Evolutionary conservation across 1,284 basidiomycete species (phyloP), one percentile per base, ranked within the genome.

Genomic region (Sporisorium iseilematis-ciliati): DNA sequence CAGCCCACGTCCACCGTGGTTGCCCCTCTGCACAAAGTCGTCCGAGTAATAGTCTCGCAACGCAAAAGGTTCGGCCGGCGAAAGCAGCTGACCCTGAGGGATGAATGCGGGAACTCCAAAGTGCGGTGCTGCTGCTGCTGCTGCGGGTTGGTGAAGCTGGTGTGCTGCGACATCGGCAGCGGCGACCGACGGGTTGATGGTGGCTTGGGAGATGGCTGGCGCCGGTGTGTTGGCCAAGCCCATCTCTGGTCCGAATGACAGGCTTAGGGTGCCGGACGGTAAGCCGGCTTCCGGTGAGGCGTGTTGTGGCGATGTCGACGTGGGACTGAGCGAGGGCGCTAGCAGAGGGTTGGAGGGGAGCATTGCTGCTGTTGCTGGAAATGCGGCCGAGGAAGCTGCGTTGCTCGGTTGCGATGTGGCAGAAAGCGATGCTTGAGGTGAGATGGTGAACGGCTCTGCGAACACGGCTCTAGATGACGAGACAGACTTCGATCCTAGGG

Each of bases 21-120:
- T 52, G 8, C 58, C 40, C 7, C 62, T 48, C 56, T 69, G 71
- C 11, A 62, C 51, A 20, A 26, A 29, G 25, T 70, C 57, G 33
- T 67, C 63, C 23, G 67, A 56, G 33, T 75, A 75, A 18, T 50
- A 71, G 0, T 59, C 57, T 11, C 60, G 55, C 29, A 75, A 53
- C 0, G 73, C 73, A 25, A 57, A 64, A 18, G 73, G 64, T n/a
- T 71, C 60, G 0, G 63, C 55, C 0, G 71, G 58, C 12, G 62
- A 65, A 6, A 68, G 56, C 31, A 65, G 40, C 0, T 58, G 57
- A 10, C 51, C 49, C 14, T 52, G 52, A 1, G 57, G 51, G 7
- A 58, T 7, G 3, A 45, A 40, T 0, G 48, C 52, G 1, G 71
- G 61, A 6, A 68, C 58, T 12, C 58, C 62, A 35, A 54, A 57